Base-by-base conservation (phyloP, 2,329 filamentous ascomycete genomes). In the Penicillium sp. region DNA sequence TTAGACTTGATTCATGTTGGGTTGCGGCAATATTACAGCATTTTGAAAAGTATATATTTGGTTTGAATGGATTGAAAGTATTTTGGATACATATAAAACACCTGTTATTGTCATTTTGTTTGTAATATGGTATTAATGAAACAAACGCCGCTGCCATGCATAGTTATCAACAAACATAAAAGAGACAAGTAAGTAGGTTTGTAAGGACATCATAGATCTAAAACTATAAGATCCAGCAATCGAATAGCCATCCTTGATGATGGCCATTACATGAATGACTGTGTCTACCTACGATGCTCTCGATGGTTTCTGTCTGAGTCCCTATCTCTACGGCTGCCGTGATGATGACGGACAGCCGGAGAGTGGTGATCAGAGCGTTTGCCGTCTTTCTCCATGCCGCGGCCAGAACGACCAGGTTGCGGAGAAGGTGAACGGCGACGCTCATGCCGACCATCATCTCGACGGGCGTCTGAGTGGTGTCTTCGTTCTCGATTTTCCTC, bases 301-400 rank as follows among this genome's bases (percentile, higher is more conserved):
- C 53, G 35, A 50, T 50, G 38, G 55, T 63, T 59, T 49, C 61
- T 49, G 50, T 68, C 59, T 43, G 42, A 56, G 35, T 70, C 68
- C 45, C 62, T 63, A 43, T 69, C 66, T 45, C 28, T 16, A 21
- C 47, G 47, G n/a, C 30, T 33, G 3, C 21, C 26, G n/a, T 18
- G 47, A 16, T 2, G 47, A 28, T 35, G 65, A 35, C 61, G 60
- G 11, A 63, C 59, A 38, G 47, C 52, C 7, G 65, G 64, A 1
- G 66, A 66, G 47, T 63, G 56, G 24, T 60, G 64, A 28, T 64
- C 62, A 16, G 67, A 64, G 47, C 59, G 46, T 11, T 66, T 65
- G 53, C 63, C 63, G 35, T 60, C 59, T 54, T 65, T 66, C 26
- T 63, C 59, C 14, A 21, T 14, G 26, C 28, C 50, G 30, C 50